Percentiles rank a stretch among this genome's conserved stretches.
These are phyloP conservation scores for Sarocladiaceae sp. DNA, from an alignment of 2,329 filamentous ascomycete species.

Conservation along the genomic window DNA sequence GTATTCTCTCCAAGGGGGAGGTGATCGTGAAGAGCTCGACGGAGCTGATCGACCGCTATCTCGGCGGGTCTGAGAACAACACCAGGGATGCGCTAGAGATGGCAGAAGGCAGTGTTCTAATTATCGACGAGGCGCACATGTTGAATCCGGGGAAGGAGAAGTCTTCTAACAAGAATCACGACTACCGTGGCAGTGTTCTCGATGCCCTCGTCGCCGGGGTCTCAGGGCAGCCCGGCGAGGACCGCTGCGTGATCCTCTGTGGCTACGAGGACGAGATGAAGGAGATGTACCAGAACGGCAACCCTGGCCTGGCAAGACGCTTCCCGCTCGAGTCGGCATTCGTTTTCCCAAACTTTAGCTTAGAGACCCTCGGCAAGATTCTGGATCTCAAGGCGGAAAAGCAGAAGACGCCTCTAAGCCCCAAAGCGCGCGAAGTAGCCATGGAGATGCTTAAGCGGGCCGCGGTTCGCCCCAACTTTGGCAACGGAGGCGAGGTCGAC, in stretches of 20 bases:
- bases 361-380: conserved; percentile 43
- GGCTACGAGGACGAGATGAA: conserved; percentile 56
- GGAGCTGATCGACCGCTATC: conserved; percentile 48
- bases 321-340: conserved; percentile 53
- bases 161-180: conserved; percentile 14
- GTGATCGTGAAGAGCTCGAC: conserved; percentile 53
- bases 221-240: conserved; percentile 52
- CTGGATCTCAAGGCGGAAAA: conserved; percentile 41
- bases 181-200: conserved; percentile 47
- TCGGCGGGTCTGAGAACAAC: conserved; percentile 51
- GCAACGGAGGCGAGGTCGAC: conserved; percentile 11
- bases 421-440: conserved; percentile 31
- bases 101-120: conserved; percentile 53
- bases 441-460: conserved; percentile 26
- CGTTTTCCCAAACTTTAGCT: conserved; percentile 51
- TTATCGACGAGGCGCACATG: conserved; percentile 59
- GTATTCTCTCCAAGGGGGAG: conserved; percentile 51
- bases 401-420: conserved; percentile 38
- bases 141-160: conserved; percentile 16
- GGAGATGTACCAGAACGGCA: conserved; percentile 54
- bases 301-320: conserved; percentile 51
- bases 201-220: conserved; percentile 58
- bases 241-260: conserved; percentile 55
- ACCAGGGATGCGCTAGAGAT: conserved; percentile 51
- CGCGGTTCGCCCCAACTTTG: conserved; percentile 28